A percentile compares a stretch with the other conserved stretches of the same genome.
These are phyloP conservation scores for Saturnispora gosingensis DNA, from an alignment of 805 yeast species.

Conservation along the genomic window DNA sequence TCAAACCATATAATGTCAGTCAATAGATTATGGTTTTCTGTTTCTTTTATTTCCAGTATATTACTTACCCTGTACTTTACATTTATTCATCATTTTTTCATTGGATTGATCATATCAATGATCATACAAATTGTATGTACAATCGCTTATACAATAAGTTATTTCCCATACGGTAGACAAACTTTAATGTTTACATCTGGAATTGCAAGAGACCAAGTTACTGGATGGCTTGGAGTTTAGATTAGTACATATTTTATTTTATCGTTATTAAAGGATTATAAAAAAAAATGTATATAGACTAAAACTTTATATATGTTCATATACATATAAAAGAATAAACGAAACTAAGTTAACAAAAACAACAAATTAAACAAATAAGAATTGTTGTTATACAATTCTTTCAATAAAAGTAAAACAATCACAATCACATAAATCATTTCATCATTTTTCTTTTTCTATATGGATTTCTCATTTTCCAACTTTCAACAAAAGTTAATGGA, in stretches of 20 bases:
- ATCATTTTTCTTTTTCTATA: neutral
- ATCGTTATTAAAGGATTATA: neutral
- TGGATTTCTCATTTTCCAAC: neutral
- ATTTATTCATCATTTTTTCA: constrained; percentile 49
- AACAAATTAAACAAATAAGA: neutral
- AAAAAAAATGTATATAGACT: neutral
- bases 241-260: neutral
- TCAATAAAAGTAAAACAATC: neutral
- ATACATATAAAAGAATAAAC: neutral
- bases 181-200: constrained; percentile 50
- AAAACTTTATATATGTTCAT: neutral
- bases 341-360: neutral
- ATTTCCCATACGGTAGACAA: constrained; percentile 86
- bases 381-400: neutral
- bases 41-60: constrained; percentile 65
- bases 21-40: constrained; percentile 66
- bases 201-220: constrained; percentile 31
- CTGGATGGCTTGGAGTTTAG: constrained; percentile 20
- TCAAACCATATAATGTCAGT: constrained; percentile 54
- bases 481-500: neutral
- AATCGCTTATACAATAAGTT: constrained; percentile 72
- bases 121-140: constrained; percentile 69
- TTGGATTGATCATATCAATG: constrained; percentile 64
- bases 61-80: constrained; percentile 63
- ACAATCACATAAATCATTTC: neutral